Evolutionary conservation across 192 early-diverging fungal species (phyloP), one percentile per base, ranked within the genome.

Genomic region (Coemansia sp.): DNA sequence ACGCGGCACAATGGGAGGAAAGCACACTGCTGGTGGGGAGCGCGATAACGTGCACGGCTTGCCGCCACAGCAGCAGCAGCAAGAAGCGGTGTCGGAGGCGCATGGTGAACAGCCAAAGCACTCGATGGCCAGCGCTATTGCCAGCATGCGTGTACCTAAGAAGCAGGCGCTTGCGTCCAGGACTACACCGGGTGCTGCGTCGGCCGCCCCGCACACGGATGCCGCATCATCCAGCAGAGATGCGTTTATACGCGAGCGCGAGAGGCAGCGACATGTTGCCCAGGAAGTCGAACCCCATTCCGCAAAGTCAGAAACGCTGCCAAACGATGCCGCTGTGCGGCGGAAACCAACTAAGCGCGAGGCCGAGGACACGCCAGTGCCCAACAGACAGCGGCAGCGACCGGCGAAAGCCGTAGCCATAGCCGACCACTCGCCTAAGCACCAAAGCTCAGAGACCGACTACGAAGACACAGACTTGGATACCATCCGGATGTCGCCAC

Each of bases 171-270:
- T 56, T 34, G 41, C 45, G 10, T 53, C 55, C n/a, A 62, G 23
- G 36, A 36, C 66, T 7, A n/a, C n/a, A n/a, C 35, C 66, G 8
- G 52, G 50, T 32, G 20, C 66, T 15, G 32, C 66, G 15, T 32
- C 59, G 11, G 52, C 19, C 1, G 32, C 60, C 36, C 35, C 9
- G 32, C 67, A 23, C 50, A 50, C 23, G 52, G 38, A 5, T 35
- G 15, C 60, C 55, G 66, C 66, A 10, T 13, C 52, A 9, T 65
- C 61, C 15, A 63, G 60, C 49, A 35, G 75, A 46, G 75, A 71
- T 23, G 66, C 63, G 9, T 78, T 78, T 66, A 61, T 78, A 8
- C 75, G 75, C 22, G 75, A 78, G 63, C 70, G 75, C 65, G 75
- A 78, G 63, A 59, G 65, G 32, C 70, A 73, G 59, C 70, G 75